Evolutionary conservation across 257 asterid genomes (phyloP).

Genomic region (Asclepias syriaca): DNA sequence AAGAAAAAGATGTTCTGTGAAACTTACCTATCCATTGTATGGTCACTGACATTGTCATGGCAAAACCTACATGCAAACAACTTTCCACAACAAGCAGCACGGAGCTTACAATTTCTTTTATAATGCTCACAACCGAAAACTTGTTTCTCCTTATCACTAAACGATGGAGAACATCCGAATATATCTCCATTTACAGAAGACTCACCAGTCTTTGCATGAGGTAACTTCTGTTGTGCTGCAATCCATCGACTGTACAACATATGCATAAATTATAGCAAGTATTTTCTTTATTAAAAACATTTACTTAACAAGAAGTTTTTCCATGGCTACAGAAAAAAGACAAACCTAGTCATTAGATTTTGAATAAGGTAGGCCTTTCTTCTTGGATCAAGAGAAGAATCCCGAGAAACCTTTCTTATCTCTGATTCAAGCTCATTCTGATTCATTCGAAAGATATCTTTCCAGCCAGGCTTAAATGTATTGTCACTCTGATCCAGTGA

Average conservation of each 20-base stretch:
- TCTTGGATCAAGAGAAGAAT: conserved; percentile 93
- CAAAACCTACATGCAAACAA: conserved; percentile 86
- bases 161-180: conserved; percentile 70
- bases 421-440: conserved; percentile 98
- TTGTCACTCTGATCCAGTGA: conserved; percentile 62
- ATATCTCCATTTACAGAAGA: conserved; percentile 50
- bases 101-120: conserved; percentile 93
- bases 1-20: background rate
- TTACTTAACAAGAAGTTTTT: background rate
- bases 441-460: conserved; percentile 92
- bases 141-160: conserved; percentile 64
- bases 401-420: conserved; percentile 90
- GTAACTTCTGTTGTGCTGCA: conserved; percentile 85
- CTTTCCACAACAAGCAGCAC: conserved; percentile 96
- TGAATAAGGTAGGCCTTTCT: conserved; percentile 94
- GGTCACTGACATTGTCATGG: conserved; percentile 97
- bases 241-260: conserved; percentile 76
- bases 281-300: background rate
- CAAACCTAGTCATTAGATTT: conserved; percentile 91
- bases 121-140: conserved; percentile 92
- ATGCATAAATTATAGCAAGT: conserved; percentile 19
- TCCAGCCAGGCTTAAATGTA: conserved; percentile 97
- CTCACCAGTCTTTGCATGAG: conserved; percentile 49
- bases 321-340: conserved; percentile 7
- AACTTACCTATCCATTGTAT: conserved; percentile 87